Evolutionary conservation across 441 rosid species (phyloP), one percentile per base, ranked within the genome.

Genomic region (Manihot esculenta): DNA sequence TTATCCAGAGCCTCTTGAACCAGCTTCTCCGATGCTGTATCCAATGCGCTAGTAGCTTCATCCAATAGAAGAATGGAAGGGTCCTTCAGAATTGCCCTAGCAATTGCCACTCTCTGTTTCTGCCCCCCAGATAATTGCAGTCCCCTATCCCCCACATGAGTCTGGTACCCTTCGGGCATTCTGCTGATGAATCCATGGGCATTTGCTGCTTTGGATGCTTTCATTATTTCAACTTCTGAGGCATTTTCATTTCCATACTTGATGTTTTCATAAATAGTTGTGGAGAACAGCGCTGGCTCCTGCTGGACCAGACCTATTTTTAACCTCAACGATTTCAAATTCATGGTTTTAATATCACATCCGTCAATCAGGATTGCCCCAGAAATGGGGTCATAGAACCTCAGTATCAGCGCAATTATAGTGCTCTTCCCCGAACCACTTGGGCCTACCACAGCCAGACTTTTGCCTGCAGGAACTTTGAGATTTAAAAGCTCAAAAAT

Each of bases 371-470:
- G 65, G 63, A 90, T 72, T 21, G 51, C 48, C 10, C 98, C 98
- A 0, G 76, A 81, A 59, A 30, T 44, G 5, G 92, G 87, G 61
- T 90, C 97, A 15, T 89, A 93, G 74, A 93, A 90, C 78, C 95
- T 82, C 81, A 84, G 80, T 20, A 90, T 81, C n/a, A 93, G 82
- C 26, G 87, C 70, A 18, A 93, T 83, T 66, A 88, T 84, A 0
- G 97, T 87, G 68, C 95, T 90, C 79, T 93, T 93, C 54, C 97
- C 98, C 7, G 96, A 89, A 38, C 98, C 98, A 18, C 98, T 92
- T 64, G 77, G 88, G 55, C 94, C 98, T 6, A 89, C 96, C 7
- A 90, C 81, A 1, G 94, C 96, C 24, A 89, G 82, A 65, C 91
- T 89, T 72, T 78, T 87, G 21, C 98, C 92, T 0, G 91, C 73